phyloP scores from a whole-genome alignment of 768 basidiomycete species.

The Chalciporus piperatus region DNA sequence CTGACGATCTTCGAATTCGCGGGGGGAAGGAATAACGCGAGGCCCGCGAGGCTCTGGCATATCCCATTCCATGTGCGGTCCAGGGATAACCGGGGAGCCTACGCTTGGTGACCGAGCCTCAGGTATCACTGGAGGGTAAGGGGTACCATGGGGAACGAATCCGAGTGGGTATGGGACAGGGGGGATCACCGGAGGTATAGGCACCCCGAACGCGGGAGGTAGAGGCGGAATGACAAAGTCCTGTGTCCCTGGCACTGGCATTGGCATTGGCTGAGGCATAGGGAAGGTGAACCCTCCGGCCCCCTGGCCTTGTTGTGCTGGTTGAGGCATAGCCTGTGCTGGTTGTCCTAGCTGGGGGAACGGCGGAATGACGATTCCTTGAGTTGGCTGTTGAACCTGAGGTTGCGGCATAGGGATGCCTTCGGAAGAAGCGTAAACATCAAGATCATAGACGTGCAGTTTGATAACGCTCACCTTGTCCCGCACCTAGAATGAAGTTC shows the following conservation, averaged over 20 bases:
- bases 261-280: too few relatives aligned
- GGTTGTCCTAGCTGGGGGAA: constrained; percentile 10
- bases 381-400: constrained; percentile 1
- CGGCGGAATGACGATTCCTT: neutral
- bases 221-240: constrained; percentile 16
- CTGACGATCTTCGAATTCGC: constrained; percentile 3
- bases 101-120: constrained; percentile 2
- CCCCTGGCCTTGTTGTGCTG: constrained; percentile 5
- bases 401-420: constrained; percentile 28
- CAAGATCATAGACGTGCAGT: neutral
- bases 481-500: constrained; percentile 42
- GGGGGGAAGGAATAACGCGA: constrained; percentile 36
- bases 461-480: constrained; percentile 32
- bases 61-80: constrained; percentile 10
- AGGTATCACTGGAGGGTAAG: constrained; percentile 25
- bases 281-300: constrained; percentile 11
- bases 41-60: constrained; percentile 24
- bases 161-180: constrained; percentile 12
- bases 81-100: constrained; percentile 27
- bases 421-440: constrained; percentile 6
- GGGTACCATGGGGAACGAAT: constrained; percentile 20
- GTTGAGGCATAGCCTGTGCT: neutral
- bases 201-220: constrained; percentile 11
- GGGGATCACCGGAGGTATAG: constrained; percentile 18
- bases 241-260: neutral